Conservation (phyloP, 768 basidiomycete species). For the Pisolithus microcarpus region DNA sequence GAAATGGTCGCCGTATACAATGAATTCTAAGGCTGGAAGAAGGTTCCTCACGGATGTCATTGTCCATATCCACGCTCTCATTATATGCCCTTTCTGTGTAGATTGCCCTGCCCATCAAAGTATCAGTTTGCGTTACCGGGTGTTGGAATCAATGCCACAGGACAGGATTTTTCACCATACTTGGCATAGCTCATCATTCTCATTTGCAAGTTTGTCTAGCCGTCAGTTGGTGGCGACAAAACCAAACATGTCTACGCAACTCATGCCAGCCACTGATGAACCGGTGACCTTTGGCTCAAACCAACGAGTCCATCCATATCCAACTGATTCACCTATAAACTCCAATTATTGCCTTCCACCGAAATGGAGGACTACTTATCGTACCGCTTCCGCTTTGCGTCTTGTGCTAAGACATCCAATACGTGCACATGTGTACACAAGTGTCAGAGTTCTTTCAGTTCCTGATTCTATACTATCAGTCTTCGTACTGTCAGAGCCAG, state of each 20-base stretch:
- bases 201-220: conserved; percentile 14
- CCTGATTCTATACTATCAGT: too few species aligned
- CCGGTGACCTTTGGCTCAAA: too few species aligned
- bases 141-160: neutral
- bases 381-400: too few species aligned
- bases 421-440: too few species aligned
- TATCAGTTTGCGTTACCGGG: neutral
- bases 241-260: conserved; percentile 31
- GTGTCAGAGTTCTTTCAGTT: too few species aligned
- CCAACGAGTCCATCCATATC: too few species aligned
- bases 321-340: too few species aligned
- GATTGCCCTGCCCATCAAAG: conserved; percentile 1
- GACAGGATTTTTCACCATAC: conserved; percentile 3
- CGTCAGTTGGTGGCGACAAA: conserved; percentile 9
- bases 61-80: conserved; percentile 20
- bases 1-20: neutral
- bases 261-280: conserved; percentile 42
- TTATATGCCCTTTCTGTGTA: too few species aligned
- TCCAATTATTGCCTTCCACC: too few species aligned
- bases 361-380: too few species aligned
- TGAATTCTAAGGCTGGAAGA: conserved; percentile 1
- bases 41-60: conserved; percentile 10
- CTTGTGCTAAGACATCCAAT: too few species aligned
- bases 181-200: conserved; percentile 5
- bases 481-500: too few species aligned